These are phyloP conservation scores for Cryptococcus sp. DNA, from an alignment of 1,284 basidiomycete species.

Conservation along the genomic window DNA sequence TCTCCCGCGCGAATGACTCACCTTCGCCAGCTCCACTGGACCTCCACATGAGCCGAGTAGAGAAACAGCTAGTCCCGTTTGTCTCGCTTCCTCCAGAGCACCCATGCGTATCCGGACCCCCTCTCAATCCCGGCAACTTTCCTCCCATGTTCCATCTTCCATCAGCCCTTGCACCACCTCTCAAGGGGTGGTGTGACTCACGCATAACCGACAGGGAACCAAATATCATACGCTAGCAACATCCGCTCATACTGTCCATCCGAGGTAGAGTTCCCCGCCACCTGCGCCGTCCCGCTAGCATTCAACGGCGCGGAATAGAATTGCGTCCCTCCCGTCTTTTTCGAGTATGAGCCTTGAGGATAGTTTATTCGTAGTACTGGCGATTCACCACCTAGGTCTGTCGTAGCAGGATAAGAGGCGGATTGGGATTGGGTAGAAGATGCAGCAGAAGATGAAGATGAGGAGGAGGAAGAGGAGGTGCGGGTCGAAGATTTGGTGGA, in stretches of 20 bases:
- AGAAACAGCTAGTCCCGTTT: constrained; percentile 44
- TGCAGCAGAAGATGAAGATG: not conserved
- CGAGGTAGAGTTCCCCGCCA: constrained; percentile 16
- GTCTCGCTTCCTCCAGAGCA: constrained; percentile 46
- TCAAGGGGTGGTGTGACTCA: constrained; percentile 12
- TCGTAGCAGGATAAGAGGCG: constrained; percentile 17
- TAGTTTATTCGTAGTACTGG: constrained; percentile 42
- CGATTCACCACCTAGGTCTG: constrained; percentile 17
- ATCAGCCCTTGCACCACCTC: not conserved
- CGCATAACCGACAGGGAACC: constrained; percentile 32
- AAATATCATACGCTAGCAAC: constrained; percentile 39
- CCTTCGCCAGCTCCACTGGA: constrained; percentile 38
- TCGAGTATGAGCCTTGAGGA: constrained; percentile 41
- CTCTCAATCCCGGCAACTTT: constrained; percentile 47
- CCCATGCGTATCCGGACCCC: constrained; percentile 35
- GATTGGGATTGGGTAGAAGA: constrained; percentile 6
- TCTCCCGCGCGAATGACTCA: constrained; percentile 6
- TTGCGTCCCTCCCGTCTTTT: constrained; percentile 44
- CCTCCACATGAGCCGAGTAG: constrained; percentile 47
- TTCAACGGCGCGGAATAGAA: constrained; percentile 40
- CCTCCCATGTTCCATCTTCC: constrained; percentile 40
- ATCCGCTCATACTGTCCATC: constrained; percentile 38
- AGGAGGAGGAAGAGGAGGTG: constrained; percentile 1
- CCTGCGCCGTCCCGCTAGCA: constrained; percentile 2
- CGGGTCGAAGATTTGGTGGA: constrained; percentile 8